Conservation (phyloP, 352 stramenopile genomes). For the Thraustochytrium sp. region DNA sequence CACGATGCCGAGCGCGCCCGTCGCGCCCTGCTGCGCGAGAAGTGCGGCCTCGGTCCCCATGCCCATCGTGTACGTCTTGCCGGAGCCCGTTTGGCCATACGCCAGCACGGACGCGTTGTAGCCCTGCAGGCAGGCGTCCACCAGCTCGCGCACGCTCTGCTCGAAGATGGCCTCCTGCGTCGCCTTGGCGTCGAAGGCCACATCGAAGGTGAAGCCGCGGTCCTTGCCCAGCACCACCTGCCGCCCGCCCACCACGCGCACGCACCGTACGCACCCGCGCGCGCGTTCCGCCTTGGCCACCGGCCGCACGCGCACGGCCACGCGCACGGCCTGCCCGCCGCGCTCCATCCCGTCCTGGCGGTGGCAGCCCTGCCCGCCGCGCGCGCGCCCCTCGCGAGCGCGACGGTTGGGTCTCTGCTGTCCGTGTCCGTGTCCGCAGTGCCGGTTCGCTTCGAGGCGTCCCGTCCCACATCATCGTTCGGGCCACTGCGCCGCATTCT, state of each 20-base stretch:
- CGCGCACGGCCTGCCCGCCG: background rate
- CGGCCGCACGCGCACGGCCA: slow-evolving; percentile 41
- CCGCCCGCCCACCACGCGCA: background rate
- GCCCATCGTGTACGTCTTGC: slow-evolving; percentile 54
- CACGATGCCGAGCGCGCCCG: slow-evolving; percentile 24
- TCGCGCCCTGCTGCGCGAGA: background rate
- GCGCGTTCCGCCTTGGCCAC: background rate
- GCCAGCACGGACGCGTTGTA: slow-evolving; percentile 46
- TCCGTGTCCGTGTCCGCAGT: no score
- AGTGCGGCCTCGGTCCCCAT: slow-evolving; percentile 30
- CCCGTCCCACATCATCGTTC: background rate
- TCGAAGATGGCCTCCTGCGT: slow-evolving; percentile 39
- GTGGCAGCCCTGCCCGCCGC: no score
- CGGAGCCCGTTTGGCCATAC: slow-evolving; percentile 44
- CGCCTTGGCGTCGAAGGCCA: background rate
- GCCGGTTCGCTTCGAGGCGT: no score
- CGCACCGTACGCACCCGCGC: slow-evolving; percentile 14
- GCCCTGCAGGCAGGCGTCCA: slow-evolving; percentile 36
- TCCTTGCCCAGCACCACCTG: background rate
- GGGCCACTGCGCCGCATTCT: background rate
- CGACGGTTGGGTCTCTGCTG: no score
- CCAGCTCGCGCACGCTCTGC: background rate
- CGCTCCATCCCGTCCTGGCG: no score
- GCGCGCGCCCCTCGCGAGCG: no score
- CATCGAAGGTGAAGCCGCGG: slow-evolving; percentile 23